Conservation (phyloP, 768 basidiomycete genomes). For the Naganishia onofrii region DNA sequence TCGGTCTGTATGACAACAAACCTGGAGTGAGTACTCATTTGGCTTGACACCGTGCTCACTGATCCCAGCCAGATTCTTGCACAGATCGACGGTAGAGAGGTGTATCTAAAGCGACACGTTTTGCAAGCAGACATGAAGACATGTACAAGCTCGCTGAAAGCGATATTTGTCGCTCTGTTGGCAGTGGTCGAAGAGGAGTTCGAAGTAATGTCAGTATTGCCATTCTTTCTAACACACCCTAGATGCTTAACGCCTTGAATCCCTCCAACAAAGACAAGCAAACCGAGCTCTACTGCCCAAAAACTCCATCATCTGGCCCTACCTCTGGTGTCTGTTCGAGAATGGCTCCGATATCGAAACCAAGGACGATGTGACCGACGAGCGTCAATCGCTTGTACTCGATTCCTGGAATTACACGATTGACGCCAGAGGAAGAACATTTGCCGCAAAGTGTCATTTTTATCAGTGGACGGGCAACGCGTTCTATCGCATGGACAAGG, state of each 20-base stretch:
- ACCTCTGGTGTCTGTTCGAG: background rate
- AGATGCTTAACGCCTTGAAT: too few relatives aligned
- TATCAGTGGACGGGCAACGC: background rate
- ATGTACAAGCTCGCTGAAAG: background rate
- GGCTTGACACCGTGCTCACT: background rate
- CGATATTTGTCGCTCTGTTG: background rate
- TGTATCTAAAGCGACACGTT: background rate
- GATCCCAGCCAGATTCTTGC: background rate
- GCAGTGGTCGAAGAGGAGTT: background rate
- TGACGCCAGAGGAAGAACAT: background rate
- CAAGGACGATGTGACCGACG: background rate
- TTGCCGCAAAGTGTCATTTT: background rate
- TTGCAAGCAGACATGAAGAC: background rate
- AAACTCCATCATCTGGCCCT: background rate
- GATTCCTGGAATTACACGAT: conserved; percentile 6
- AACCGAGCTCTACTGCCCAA: background rate
- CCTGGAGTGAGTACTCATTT: background rate
- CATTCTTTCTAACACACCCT: too few relatives aligned
- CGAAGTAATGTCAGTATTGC: background rate
- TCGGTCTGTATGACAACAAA: background rate
- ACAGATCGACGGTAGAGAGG: background rate
- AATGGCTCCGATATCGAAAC: conserved; percentile 1
- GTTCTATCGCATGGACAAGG: conserved; percentile 1
- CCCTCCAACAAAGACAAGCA: background rate
- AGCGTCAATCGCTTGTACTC: background rate